Evolutionary conservation across 2,329 filamentous ascomycete genomes (phyloP), one percentile per base, ranked within the genome.

Genomic region (Lasiodiplodia theobromae): DNA sequence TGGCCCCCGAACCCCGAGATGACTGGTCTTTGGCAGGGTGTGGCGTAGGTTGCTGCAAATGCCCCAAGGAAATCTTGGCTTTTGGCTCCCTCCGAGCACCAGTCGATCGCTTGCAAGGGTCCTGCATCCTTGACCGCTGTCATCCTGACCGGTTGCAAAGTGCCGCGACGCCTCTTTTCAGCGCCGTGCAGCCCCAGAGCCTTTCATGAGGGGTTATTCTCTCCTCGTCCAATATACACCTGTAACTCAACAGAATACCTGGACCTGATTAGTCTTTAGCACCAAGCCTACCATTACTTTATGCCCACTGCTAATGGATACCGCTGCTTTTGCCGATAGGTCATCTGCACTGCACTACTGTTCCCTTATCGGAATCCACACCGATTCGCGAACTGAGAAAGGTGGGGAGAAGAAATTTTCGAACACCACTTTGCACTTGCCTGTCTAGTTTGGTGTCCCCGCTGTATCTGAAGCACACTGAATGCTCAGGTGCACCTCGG

Each of bases 81-180:
- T 63, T 52, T 51, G 44, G 38, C 44, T 63, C 44, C 44, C 57
- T 62, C 40, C 25, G 40, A 58, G 34, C 23, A 37, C 40, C 60
- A 52, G 60, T 52, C 60, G 47, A 64, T 64, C 60, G 60, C 60
- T 37, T 52, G 47, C 47, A 49, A 49, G 60, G 60, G 47, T 64
- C 12, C 60, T 40, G 18, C n/a, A 64, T 14, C 60, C 60, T 49
- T 51, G 60, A 64, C 60, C 44, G 60, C 37, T 64, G 60, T 51
- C 44, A 16, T 34, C 18, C 51, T 16, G 60, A 34, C 60, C 60
- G 60, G 37, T 38, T 52, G 18, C 10, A 31, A 64, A 64, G 47
- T 64, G 60, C 60, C 60, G 60, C 60, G 47, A 64, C 60, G 60
- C 60, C 60, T 64, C 58, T 64, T 64, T 64, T 25, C 28, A 64